Conservation (phyloP, 495 filamentous ascomycete genomes). For the Penicillium silybi region DNA sequence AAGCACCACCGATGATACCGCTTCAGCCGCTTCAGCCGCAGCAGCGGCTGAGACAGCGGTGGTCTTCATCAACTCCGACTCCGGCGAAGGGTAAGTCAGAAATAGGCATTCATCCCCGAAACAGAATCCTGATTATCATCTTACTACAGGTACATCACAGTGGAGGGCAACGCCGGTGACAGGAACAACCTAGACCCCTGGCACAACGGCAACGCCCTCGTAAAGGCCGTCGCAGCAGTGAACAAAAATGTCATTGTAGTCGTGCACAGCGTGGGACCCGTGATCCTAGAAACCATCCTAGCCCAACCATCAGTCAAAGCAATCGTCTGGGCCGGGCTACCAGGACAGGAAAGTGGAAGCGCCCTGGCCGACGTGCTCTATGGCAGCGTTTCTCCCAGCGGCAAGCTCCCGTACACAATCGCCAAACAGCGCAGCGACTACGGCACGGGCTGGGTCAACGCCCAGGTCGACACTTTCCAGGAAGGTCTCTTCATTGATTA, state of each 20-base stretch:
- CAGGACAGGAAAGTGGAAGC: conserved; percentile 58
- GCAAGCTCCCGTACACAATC: conserved; percentile 70
- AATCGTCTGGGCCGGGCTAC: conserved; percentile 53
- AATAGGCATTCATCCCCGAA: neutral
- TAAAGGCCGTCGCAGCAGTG: conserved; percentile 42
- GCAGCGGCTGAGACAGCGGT: conserved; percentile 55
- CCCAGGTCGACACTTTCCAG: conserved; percentile 56
- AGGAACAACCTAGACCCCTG: conserved; percentile 47
- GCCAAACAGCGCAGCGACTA: conserved; percentile 62
- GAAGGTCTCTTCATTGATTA: conserved; percentile 69
- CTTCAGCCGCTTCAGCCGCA: conserved; percentile 44
- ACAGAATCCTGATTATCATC: neutral
- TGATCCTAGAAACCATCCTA: conserved; percentile 44
- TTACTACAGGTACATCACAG: conserved; percentile 49
- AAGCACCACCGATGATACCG: conserved; percentile 48
- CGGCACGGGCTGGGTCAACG: conserved; percentile 46
- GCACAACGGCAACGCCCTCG: conserved; percentile 28
- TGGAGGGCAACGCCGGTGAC: conserved; percentile 57
- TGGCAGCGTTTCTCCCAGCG: conserved; percentile 55
- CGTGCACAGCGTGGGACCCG: conserved; percentile 57
- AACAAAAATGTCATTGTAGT: conserved; percentile 85
- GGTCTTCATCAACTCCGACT: conserved; percentile 64
- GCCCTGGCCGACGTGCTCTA: conserved; percentile 57
- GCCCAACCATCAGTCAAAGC: conserved; percentile 57
- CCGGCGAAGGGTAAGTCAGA: conserved; percentile 55